phyloP scores from a whole-genome alignment of 1,139 yeast genomes.

The Lizanozyma gosingica region DNA sequence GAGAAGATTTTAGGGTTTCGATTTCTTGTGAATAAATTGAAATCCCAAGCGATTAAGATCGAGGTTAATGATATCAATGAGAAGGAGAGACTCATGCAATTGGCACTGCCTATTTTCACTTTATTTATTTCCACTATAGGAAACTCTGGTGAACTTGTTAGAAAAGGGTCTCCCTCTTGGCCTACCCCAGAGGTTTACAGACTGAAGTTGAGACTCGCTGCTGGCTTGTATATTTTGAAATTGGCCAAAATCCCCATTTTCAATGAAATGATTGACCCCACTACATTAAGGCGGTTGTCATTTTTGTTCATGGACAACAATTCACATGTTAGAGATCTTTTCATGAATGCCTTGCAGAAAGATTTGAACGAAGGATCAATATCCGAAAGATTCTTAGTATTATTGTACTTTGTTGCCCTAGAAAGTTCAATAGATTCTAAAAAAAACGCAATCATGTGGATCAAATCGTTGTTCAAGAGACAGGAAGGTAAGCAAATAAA shows the following conservation, averaged over 20 bases:
- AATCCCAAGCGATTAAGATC: conserved; percentile 27
- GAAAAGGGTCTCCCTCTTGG: conserved; percentile 30
- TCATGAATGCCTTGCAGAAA: conserved; percentile 44
- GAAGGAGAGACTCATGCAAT: conserved; percentile 21
- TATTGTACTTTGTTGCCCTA: conserved; percentile 66
- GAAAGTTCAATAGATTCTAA: conserved; percentile 54
- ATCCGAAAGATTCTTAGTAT: conserved; percentile 57
- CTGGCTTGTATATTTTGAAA: conserved; percentile 60
- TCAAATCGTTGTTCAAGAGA: conserved; percentile 49
- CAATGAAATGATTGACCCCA: conserved; percentile 44
- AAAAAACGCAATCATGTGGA: conserved; percentile 59
- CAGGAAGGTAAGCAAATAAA: conserved; percentile 34
- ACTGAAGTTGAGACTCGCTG: conserved; percentile 54
- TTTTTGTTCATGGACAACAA: conserved; percentile 62
- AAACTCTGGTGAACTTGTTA: conserved; percentile 76
- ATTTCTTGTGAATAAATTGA: conserved; percentile 56
- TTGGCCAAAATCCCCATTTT: conserved; percentile 50
- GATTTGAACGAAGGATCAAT: conserved; percentile 44
- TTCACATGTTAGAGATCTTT: conserved; percentile 44
- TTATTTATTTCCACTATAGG: conserved; percentile 58
- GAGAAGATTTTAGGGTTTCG: conserved; percentile 48
- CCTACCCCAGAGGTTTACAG: conserved; percentile 63
- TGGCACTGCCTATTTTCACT: conserved; percentile 59
- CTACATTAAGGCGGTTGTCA: conserved; percentile 44
- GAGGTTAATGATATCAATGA: conserved; percentile 15